Conservation (phyloP, 352 stramenopile species). For the Pythium aphanidermatum region DNA sequence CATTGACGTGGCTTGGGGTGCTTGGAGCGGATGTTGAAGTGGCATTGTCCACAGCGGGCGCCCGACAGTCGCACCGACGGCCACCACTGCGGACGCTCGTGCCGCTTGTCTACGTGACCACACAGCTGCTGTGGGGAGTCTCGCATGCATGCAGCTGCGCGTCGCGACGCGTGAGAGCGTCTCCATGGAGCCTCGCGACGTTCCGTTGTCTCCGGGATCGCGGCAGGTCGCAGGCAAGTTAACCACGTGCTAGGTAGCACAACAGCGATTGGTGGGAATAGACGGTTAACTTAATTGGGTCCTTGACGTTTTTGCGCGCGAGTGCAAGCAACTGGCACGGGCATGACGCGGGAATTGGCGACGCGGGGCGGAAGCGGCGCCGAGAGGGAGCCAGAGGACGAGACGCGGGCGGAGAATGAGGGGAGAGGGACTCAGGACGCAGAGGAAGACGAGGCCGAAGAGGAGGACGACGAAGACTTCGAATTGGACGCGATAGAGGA, state of each 20-base stretch:
- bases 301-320: background rate
- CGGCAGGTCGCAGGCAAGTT: too few species aligned
- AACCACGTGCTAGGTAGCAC: too few species aligned
- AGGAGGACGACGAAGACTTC: conserved; percentile 20
- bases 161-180: too few species aligned
- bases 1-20: background rate
- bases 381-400: background rate
- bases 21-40: background rate
- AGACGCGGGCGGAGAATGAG: background rate
- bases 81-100: too few species aligned
- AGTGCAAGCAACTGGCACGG: background rate
- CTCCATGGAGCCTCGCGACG: too few species aligned
- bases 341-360: conserved; percentile 5
- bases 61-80: too few species aligned
- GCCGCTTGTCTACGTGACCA: too few species aligned
- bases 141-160: too few species aligned
- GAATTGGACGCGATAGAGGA: conserved; percentile 19
- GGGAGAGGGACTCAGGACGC: background rate
- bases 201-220: too few species aligned
- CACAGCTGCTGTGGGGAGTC: too few species aligned
- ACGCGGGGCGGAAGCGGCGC: background rate
- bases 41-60: too few species aligned
- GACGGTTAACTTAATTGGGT: conserved; percentile 10
- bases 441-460: conserved; percentile 6
- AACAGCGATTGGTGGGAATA: conserved; percentile 9